Evolutionary conservation across 2,329 filamentous ascomycete genomes (phyloP), one percentile per base, ranked within the genome.

Genomic region (Claviceps digitariae): DNA sequence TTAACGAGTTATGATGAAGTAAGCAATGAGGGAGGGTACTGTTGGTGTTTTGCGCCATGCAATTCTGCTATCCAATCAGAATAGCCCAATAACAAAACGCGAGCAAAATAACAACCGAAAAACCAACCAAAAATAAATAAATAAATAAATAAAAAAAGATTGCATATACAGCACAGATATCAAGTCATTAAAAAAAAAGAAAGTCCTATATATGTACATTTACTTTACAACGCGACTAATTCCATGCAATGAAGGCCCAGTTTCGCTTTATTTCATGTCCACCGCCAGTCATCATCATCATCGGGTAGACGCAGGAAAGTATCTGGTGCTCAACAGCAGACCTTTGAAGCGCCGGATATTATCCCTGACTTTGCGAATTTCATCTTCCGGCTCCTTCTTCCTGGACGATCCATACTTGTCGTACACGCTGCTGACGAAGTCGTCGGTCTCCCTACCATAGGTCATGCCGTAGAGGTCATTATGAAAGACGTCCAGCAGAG

Each of bases 291-390:
- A 38, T 5, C 21, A 17, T 27, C 13, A 45, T 27, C 50, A 68
- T 57, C 63, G 63, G 36, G 69, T 63, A 41, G 70, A 70, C 2
- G 68, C 61, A n/a, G 83, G 84, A 59, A 91, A 91, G 61, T 81
- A 87, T 61, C 84, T 79, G 4, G 87, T 79, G 62, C 82, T 88
- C 53, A 94, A 67, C 59, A 93, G 71, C 12, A 88, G 79, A 1
- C 87, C 87, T 72, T 94, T 94, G 44, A 93, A 79, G 54, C 85
- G 78, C 58, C 87, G 73, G 51, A 94, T 90, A 56, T 84, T 86
- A 58, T 81, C 81, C 69, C 86, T 87, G 21, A 87, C 74, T 63
- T 79, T 81, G 57, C 81, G 81, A 60, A 89, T 82, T 67, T 87
- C 84, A 66, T 91, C 86, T 56, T 82, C 77, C 31, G 77, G 76